phyloP scores from a whole-genome alignment of 1,284 basidiomycete genomes.

The Phellinidium pouzarii region DNA sequence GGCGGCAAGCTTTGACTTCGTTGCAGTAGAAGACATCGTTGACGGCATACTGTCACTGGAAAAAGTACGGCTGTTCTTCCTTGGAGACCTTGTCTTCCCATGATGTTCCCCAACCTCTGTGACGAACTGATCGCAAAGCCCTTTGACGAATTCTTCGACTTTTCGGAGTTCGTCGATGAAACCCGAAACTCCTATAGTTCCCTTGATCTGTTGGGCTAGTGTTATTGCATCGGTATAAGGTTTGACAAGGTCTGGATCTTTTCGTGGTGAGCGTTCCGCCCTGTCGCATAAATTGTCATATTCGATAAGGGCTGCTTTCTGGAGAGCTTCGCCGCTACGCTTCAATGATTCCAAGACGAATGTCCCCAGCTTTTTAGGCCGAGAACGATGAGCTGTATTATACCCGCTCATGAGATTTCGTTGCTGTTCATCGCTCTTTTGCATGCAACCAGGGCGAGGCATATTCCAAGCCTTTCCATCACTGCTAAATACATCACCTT shows the following conservation, averaged over 20 bases:
- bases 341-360: constrained; percentile 31
- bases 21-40: neutral
- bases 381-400: neutral
- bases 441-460: constrained; percentile 25
- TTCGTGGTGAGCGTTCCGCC: neutral
- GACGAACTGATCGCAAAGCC: constrained; percentile 1
- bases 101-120: neutral
- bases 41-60: neutral
- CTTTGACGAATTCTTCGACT: constrained; percentile 4
- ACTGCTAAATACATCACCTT: constrained; percentile 28
- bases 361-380: constrained; percentile 1
- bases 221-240: constrained; percentile 10
- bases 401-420: neutral
- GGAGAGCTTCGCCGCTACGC: constrained; percentile 26
- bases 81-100: neutral
- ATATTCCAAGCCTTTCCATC: constrained; percentile 30
- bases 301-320: constrained; percentile 24
- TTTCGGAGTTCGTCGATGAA: neutral
- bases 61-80: neutral
- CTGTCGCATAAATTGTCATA: constrained; percentile 21
- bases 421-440: constrained; percentile 13
- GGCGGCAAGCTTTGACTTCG: neutral
- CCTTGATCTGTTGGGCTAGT: neutral
- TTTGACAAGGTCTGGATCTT: constrained; percentile 2
- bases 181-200: neutral